phyloP scores from a whole-genome alignment of 2,329 filamentous ascomycete species.

The Cordyceps javanica region DNA sequence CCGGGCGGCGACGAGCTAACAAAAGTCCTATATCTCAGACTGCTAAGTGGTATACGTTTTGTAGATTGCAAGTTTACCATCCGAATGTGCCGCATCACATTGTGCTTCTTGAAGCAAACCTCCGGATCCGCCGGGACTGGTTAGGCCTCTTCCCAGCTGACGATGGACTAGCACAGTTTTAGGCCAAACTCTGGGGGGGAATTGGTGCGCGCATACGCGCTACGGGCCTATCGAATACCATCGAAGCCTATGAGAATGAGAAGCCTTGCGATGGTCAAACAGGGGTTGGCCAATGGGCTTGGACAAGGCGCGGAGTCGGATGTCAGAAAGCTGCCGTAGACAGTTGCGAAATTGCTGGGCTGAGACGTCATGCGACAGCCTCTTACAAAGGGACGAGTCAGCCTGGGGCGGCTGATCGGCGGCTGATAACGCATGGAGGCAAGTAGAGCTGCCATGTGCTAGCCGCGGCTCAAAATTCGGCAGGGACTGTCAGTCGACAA shows the following conservation, averaged over 20 bases:
- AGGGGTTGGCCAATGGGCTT: neutral
- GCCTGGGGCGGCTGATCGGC: no score
- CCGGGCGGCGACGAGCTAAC: no score
- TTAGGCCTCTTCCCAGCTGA: neutral
- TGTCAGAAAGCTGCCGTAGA: neutral
- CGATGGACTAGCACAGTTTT: neutral
- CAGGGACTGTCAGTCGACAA: neutral
- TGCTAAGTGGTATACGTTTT: no score
- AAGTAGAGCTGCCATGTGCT: neutral
- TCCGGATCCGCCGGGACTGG: conserved; percentile 8
- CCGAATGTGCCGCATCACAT: neutral
- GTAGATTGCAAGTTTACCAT: neutral
- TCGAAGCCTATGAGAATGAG: no score
- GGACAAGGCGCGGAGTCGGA: neutral
- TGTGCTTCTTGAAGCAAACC: neutral
- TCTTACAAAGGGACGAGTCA: neutral
- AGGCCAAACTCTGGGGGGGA: neutral
- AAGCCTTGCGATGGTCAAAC: no score
- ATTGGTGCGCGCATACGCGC: neutral
- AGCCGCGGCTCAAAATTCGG: neutral
- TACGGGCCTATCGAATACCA: no score
- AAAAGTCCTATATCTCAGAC: no score
- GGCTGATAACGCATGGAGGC: no score
- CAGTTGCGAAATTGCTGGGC: neutral
- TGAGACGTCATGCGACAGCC: neutral